phyloP scores from a whole-genome alignment of 805 yeast genomes.

The Metschnikowia peoriensis region DNA sequence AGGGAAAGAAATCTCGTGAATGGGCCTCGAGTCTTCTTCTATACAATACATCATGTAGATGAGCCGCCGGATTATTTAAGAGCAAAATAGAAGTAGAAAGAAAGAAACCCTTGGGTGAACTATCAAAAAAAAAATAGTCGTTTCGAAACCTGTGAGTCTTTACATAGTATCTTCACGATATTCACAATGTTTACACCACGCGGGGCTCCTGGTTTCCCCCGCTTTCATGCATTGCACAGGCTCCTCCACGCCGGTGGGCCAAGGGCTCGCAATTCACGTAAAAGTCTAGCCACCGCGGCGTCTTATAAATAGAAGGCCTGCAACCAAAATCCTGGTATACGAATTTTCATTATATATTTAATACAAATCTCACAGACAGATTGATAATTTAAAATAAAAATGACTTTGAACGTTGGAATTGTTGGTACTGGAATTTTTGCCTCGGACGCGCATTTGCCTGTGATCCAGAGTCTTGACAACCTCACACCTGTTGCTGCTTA shows the following conservation, averaged over 20 bases:
- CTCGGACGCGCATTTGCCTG: constrained; percentile 77
- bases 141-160: not conserved
- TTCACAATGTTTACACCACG: not conserved
- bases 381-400: not conserved
- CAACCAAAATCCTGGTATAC: too few species aligned
- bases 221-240: constrained; percentile 2
- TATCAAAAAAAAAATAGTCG: not conserved
- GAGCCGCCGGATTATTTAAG: too few species aligned
- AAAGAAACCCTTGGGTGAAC: too few species aligned
- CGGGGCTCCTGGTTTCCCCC: constrained; percentile 7
- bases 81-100: too few species aligned
- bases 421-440: constrained; percentile 92
- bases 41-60: too few species aligned
- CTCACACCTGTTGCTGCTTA: constrained; percentile 67
- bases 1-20: too few species aligned
- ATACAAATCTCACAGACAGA: too few species aligned
- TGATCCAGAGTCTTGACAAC: constrained; percentile 49
- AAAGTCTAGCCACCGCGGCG: not conserved
- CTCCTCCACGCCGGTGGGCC: not conserved
- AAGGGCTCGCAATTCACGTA: constrained; percentile 1
- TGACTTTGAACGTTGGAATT: constrained; percentile 55
- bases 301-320: not conserved
- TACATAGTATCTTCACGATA: too few species aligned
- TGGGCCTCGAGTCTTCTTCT: too few species aligned
- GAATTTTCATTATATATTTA: too few species aligned